Percentiles rank a stretch among this genome's conserved stretches.
phyloP scores from a whole-genome alignment of 1,284 basidiomycete species.

The Ganoderma lucidum region DNA sequence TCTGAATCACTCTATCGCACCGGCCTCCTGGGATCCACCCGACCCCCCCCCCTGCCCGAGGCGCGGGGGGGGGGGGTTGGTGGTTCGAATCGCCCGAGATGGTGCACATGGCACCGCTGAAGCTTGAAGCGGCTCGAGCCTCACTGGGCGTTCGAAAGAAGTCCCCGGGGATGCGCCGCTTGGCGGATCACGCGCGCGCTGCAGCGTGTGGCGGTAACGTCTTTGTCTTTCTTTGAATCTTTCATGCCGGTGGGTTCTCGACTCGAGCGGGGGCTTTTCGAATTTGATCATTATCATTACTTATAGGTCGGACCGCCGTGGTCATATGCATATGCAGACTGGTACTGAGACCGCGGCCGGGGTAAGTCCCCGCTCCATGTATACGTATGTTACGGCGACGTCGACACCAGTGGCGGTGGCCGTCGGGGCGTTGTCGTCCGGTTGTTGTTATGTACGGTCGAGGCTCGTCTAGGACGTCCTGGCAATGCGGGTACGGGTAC shows the following conservation, averaged over 20 bases:
- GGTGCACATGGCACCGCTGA: neutral
- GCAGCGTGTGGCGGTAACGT: neutral
- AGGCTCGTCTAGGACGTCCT: neutral
- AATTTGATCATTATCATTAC: too few species aligned
- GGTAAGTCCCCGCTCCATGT: neutral
- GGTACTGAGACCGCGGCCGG: neutral
- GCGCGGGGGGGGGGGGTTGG: neutral
- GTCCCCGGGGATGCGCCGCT: neutral
- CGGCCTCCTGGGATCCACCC: neutral
- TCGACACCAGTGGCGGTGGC: neutral
- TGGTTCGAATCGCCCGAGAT: neutral
- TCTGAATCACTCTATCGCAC: neutral
- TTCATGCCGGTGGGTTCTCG: neutral
- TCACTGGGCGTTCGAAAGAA: neutral
- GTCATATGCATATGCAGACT: neutral
- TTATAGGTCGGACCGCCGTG: too few species aligned
- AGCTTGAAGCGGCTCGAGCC: neutral
- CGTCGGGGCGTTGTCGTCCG: neutral
- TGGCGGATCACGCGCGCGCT: neutral
- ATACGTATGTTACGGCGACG: neutral
- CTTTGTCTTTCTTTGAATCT: neutral
- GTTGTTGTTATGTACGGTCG: neutral
- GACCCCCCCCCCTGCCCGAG: too few species aligned
- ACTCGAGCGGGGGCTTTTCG: neutral
- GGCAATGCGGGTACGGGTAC: neutral